Evolutionary conservation across 345 rosid genomes (phyloP), one percentile per base, ranked within the genome.

Genomic region (Brassica juncea): DNA sequence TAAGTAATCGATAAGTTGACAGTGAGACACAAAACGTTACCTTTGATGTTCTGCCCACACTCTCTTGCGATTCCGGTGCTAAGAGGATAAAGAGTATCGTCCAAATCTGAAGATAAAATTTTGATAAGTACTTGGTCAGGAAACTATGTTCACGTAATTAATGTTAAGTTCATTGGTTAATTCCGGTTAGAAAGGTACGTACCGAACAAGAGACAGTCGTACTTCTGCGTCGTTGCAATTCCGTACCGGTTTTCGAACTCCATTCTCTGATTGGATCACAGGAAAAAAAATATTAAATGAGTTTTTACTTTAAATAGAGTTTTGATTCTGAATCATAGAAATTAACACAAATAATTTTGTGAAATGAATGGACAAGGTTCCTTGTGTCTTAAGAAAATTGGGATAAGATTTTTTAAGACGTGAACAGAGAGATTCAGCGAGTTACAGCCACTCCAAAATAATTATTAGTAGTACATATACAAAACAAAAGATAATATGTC

Each of bases 181-280:
- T 34, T 15, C 30, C 77, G 63, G 58, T 58, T 68, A 4, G 21
- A 21, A 3, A 21, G 2, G 58, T 54, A 54, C 87, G 76, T 85
- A 94, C 97, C 98, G 27, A 94, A 94, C 35, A 94, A 84, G 82
- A 94, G 95, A 78, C 96, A 89, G 63, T 92, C 94, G 65, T 83
- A 90, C 66, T 86, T 89, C 44, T 69, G 83, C 37, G 75, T 62
- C 9, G 75, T 35, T 2, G 79, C 19, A 70, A 84, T 68, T 23
- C 84, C 81, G 81, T 87, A 90, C 52, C 73, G 82, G 77, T 80
- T 82, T 57, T 87, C 90, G 64, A 77, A 85, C 76, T 84, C 94
- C 94, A 89, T 89, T 72, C 78, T 73, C 84, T 80, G 72, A 31
- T n/a, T 69, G 79, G 25, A 74, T 74, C 44, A 80, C 49, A 74